phyloP scores from a whole-genome alignment of 305 asterid genomes.

The Rubia tinctorum region DNA sequence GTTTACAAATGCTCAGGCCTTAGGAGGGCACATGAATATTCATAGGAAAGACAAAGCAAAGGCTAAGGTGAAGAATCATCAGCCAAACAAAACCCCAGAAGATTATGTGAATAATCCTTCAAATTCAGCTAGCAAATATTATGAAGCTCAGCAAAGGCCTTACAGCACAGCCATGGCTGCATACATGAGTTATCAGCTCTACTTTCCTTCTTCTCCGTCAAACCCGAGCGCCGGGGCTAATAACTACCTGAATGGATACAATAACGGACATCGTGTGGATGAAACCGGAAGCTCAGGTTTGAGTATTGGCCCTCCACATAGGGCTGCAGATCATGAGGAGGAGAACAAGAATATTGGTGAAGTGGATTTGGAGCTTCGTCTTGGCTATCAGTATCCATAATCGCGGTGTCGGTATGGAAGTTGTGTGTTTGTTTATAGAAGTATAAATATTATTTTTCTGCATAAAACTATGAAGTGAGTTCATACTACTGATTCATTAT shows the following conservation, averaged over 20 bases:
- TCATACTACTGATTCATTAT: conserved; percentile 19
- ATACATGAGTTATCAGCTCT: conserved; percentile 20
- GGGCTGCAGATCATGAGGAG: conserved; percentile 16
- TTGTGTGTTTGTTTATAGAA: background rate
- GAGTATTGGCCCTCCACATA: conserved; percentile 16
- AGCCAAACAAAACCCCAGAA: conserved; percentile 16
- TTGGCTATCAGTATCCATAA: conserved; percentile 26
- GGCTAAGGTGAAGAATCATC: conserved; percentile 25
- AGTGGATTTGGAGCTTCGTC: conserved; percentile 44
- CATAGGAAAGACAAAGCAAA: conserved; percentile 72
- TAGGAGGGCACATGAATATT: conserved; percentile 83
- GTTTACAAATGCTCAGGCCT: conserved; percentile 73
- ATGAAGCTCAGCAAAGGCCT: conserved; percentile 16
- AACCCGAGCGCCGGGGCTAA: conserved; percentile 5
- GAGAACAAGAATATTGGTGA: conserved; percentile 20
- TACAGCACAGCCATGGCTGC: conserved; percentile 11
- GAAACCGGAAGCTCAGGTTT: conserved; percentile 19
- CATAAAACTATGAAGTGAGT: conserved; percentile 9
- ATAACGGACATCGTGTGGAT: conserved; percentile 7
- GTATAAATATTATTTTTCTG: background rate
- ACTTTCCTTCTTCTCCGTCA: conserved; percentile 14
- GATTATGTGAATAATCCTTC: background rate
- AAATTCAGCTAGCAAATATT: conserved; percentile 5
- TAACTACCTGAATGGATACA: conserved; percentile 12
- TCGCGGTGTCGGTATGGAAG: background rate